phyloP scores from a whole-genome alignment of 805 yeast species.

The Tetrapisispora namnaoensis region DNA sequence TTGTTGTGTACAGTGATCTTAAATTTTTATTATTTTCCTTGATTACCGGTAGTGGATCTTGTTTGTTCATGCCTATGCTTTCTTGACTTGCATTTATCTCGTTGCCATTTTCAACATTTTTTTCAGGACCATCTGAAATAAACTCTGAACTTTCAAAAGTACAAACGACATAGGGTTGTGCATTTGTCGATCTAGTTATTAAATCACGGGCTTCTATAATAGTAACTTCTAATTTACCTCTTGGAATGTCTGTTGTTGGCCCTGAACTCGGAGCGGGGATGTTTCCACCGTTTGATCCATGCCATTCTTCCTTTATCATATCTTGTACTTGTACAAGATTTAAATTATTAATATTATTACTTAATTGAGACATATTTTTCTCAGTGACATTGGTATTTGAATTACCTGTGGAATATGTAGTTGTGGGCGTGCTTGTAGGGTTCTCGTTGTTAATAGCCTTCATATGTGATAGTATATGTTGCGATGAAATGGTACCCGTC shows the following conservation, averaged over 20 bases:
- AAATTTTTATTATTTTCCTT: conserved; percentile 21
- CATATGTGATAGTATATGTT: conserved; percentile 29
- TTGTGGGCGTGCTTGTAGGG: conserved; percentile 6
- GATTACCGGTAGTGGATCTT: conserved; percentile 16
- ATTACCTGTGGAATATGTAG: conserved; percentile 12
- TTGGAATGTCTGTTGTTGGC: conserved; percentile 36
- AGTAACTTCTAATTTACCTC: conserved; percentile 74
- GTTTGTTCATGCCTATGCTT: not conserved
- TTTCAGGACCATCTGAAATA: conserved; percentile 69
- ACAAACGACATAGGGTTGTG: conserved; percentile 84
- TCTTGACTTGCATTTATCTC: conserved; percentile 5
- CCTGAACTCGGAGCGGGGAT: not conserved
- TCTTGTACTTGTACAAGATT: not conserved
- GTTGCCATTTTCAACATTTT: conserved; percentile 15
- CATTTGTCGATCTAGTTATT: conserved; percentile 40
- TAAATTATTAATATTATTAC: not conserved
- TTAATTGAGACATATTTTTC: not conserved
- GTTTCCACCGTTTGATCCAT: not conserved
- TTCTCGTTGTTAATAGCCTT: conserved; percentile 11
- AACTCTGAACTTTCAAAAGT: conserved; percentile 87
- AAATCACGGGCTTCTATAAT: conserved; percentile 74
- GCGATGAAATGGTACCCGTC: conserved; percentile 35
- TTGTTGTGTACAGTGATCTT: conserved; percentile 36
- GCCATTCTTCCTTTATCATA: not conserved
- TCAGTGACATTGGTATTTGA: conserved; percentile 4